Base-by-base conservation (phyloP, 768 basidiomycete species). In the Amanita pallidorosea region DNA sequence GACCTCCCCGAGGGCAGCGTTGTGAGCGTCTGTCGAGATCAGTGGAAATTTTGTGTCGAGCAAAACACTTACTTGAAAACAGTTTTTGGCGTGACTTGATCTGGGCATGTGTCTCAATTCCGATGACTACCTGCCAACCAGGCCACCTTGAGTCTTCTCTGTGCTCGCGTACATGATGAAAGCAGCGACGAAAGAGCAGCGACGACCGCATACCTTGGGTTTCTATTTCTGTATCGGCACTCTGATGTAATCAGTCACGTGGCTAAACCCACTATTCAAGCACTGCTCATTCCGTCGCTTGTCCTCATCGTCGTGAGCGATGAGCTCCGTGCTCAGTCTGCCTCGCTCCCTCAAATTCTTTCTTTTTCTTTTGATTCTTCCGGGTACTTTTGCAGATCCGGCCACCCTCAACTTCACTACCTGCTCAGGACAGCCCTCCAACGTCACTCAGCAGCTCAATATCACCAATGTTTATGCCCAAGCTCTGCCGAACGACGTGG, bases 101-200 rank as follows among this genome's bases (percentile, higher is more conserved):
- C 63, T 98, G 95, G 0, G 92, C 89, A 61, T 98, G 96, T 5
- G 95, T 88, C 61, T 99, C 96, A 43, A 99, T 83, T 13, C 96
- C 96, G 29, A 98, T 81, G 36, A 95, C 72, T 17, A 96, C 83
- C 56, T 85, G 76, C 89, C 90, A 98, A 18, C 83, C 91, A 13
- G 83, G 85, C 88, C 88, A 88, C 45, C 84, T 65, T 36, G 60
- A 46, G 53, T 75, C 73, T 38, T 68, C 66, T 42, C 57, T 56
- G 56, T 66, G 62, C 33, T 47, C 49, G 12, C 69, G 62, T 5
- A 61, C 53, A 40, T 69, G 62, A 57, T 70, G 67, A 53, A 70
- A 69, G 18, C 36, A 49, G 45, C 58, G 55, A 15, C 49, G 59
- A 42, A 47, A 56, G 56, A 55, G 50, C 42, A 56, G 41, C 27